Percentiles rank a stretch among this genome's conserved stretches.
Conservation (phyloP, 768 basidiomycete species). For the Boletus barrowsii region DNA sequence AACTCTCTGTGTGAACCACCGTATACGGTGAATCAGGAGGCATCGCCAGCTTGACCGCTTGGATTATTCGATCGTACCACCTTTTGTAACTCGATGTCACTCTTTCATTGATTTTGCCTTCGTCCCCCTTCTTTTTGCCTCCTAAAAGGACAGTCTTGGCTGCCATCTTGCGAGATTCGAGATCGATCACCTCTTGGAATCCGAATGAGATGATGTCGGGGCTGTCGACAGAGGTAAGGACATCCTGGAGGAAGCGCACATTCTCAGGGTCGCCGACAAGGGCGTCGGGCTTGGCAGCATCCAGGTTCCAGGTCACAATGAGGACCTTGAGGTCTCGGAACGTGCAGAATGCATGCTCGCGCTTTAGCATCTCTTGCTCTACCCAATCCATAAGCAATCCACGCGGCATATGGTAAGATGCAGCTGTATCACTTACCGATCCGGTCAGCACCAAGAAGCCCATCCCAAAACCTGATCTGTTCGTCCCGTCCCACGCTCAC, state of each 20-base stretch:
- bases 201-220: conserved; percentile 94
- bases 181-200: conserved; percentile 94
- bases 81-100: conserved; percentile 83
- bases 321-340: conserved; percentile 78
- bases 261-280: conserved; percentile 69
- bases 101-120: conserved; percentile 60
- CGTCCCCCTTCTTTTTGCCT: conserved; percentile 59
- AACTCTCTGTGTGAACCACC: conserved; percentile 79
- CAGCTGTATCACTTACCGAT: conserved; percentile 56
- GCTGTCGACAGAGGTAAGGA: conserved; percentile 62
- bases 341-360: conserved; percentile 72
- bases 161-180: conserved; percentile 89
- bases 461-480: conserved; percentile 82
- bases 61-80: conserved; percentile 81
- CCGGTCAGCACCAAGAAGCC: conserved; percentile 79
- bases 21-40: conserved; percentile 73
- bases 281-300: conserved; percentile 79
- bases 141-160: conserved; percentile 89
- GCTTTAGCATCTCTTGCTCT: conserved; percentile 77
- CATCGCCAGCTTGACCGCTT: conserved; percentile 72
- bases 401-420: not conserved
- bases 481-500: conserved; percentile 76
- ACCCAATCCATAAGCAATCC: not conserved
- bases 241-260: conserved; percentile 74
- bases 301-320: conserved; percentile 90